Evolutionary conservation across 116 monocot species (phyloP).

Genomic region (Phalaenopsis hybrid): DNA sequence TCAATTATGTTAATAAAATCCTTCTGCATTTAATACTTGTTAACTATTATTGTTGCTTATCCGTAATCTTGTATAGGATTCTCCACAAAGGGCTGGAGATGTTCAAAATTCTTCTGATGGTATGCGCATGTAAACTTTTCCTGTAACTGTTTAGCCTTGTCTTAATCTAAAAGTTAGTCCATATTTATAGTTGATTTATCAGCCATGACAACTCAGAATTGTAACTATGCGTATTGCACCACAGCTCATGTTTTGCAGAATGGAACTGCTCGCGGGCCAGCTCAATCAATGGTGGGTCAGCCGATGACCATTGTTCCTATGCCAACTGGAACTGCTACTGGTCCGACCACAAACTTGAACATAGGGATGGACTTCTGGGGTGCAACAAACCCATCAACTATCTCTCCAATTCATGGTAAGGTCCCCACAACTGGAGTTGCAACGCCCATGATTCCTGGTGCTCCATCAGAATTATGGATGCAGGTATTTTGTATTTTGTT

Average conservation of each 20-base stretch:
- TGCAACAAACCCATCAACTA: constrained; percentile 19
- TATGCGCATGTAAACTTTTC: constrained; percentile 15
- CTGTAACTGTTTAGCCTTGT: neutral
- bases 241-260: constrained; percentile 45
- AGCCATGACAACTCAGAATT: constrained; percentile 42
- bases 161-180: constrained; percentile 5
- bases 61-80: constrained; percentile 43
- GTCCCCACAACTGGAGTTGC: constrained; percentile 37
- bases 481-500: constrained; percentile 30
- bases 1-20: neutral
- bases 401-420: constrained; percentile 54
- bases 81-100: constrained; percentile 46
- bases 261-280: constrained; percentile 35
- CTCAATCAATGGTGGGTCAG: constrained; percentile 21
- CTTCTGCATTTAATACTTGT: neutral
- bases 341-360: constrained; percentile 51
- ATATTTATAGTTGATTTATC: neutral
- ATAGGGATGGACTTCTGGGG: constrained; percentile 98
- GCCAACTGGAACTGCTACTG: neutral
- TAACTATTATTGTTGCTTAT: neutral
- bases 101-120: constrained; percentile 56
- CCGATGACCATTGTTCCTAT: constrained; percentile 6
- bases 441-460: constrained; percentile 43
- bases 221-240: constrained; percentile 28
- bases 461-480: constrained; percentile 61